Evolutionary conservation across 495 filamentous ascomycete genomes (phyloP), one percentile per base, ranked within the genome.

Genomic region (Pseudoneurospora amorphoporcata): DNA sequence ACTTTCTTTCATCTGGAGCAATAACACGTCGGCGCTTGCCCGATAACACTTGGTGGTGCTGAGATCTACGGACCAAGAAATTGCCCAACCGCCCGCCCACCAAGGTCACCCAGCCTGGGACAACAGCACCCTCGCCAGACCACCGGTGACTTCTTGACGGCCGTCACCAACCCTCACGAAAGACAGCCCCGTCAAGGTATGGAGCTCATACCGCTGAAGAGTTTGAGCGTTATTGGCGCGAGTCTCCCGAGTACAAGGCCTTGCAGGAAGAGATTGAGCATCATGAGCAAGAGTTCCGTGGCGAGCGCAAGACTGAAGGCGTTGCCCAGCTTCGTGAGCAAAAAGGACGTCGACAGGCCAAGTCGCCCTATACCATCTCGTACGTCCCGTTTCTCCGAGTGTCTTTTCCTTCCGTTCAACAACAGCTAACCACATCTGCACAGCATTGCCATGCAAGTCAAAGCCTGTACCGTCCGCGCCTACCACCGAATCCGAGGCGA

Each of bases 141-240:
- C 14, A 92, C 91, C 1, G 90, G 90, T 86, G 84, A 93, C 84
- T 89, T 94, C 82, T 81, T 95, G 19, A 94, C 92, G 16, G 89
- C 90, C 8, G 83, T 94, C 37, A 93, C 92, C 6, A 91, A 92
- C 77, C 87, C 89, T 3, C 84, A 85, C n/a, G 91, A 92, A 71
- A 84, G 92, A 19, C 82, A 85, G 19, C 88, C 90, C 73, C 88
- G 89, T 17, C 82, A 84, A 10, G 92, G 91, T 5, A 88, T 85
- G 73, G 90, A 93, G 75, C 84, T 79, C 7, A 86, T 88, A 91
- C 42, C 9, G 90, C 37, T 80, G 87, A 81, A 85, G 92, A 78
- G 80, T 95, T 69, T 86, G 93, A 82, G 75, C 78, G 19, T 84
- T 87, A 75, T 39, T 83, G 80, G 81, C 77, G 75, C 69, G 71